These are phyloP conservation scores for Globisporangium rhizosaccharum DNA, from an alignment of 352 stramenopile genomes.

Conservation along the genomic window DNA sequence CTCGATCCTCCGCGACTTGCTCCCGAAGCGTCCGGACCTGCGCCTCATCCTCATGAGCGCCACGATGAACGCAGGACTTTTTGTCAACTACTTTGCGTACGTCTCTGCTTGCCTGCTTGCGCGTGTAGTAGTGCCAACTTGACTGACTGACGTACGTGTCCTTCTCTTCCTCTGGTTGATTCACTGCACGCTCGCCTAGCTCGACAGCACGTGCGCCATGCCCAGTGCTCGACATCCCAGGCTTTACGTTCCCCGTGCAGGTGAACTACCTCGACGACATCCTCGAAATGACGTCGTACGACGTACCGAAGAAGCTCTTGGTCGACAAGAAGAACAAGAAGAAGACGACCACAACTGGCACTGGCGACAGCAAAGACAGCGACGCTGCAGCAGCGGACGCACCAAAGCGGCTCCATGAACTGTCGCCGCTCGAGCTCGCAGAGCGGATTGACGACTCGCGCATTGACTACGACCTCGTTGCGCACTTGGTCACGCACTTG, in stretches of 20 bases:
- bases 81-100: conserved; percentile 84
- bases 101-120: conserved; percentile 4
- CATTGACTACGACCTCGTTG: conserved; percentile 93
- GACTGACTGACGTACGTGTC: neutral
- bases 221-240: conserved; percentile 80
- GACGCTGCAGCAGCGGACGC: conserved; percentile 18
- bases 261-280: conserved; percentile 79
- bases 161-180: neutral
- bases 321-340: conserved; percentile 47
- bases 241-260: conserved; percentile 80
- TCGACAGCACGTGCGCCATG: conserved; percentile 22
- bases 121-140: no score
- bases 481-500: conserved; percentile 81
- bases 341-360: neutral
- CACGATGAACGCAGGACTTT: conserved; percentile 91
- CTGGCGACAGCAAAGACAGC: conserved; percentile 12
- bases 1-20: conserved; percentile 85
- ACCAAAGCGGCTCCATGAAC: conserved; percentile 19
- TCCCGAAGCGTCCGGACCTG: conserved; percentile 70
- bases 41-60: conserved; percentile 96
- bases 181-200: neutral
- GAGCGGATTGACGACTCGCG: conserved; percentile 83
- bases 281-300: conserved; percentile 49
- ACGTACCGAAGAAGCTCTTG: conserved; percentile 55
- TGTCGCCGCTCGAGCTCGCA: conserved; percentile 47